Conservation (phyloP, 306 rosid species). For the Fagus crenata region DNA sequence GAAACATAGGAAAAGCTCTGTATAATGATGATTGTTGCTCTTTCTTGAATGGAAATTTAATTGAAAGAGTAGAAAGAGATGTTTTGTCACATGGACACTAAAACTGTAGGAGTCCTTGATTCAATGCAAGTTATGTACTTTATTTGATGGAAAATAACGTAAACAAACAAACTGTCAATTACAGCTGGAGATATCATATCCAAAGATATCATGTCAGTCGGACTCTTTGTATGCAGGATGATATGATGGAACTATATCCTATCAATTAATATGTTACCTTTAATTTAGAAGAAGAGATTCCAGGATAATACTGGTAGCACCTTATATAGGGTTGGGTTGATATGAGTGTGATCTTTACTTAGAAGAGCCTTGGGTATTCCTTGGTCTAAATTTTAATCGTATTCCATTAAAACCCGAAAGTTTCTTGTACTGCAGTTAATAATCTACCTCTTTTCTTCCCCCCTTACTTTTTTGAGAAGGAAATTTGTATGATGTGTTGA, state of each 20-base stretch:
- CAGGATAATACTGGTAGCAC: neutral
- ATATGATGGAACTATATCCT: neutral
- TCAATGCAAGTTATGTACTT: neutral
- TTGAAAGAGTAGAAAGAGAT: neutral
- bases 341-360: no score
- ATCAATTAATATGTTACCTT: neutral
- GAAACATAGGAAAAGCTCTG: neutral
- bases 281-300: neutral
- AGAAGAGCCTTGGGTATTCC: neutral
- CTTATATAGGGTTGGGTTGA: neutral
- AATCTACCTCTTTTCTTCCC: conserved; percentile 2
- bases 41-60: neutral
- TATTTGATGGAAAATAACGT: neutral
- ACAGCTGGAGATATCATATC: neutral
- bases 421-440: conserved; percentile 18
- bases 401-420: neutral
- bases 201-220: neutral
- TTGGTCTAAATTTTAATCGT: neutral
- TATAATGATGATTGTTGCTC: neutral
- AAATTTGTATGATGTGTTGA: conserved; percentile 26
- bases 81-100: neutral
- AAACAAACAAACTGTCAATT: neutral
- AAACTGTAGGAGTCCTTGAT: neutral
- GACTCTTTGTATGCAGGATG: neutral
- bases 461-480: conserved; percentile 28